Conservation (phyloP, 441 rosid genomes). For the Kokia cookei region DNA sequence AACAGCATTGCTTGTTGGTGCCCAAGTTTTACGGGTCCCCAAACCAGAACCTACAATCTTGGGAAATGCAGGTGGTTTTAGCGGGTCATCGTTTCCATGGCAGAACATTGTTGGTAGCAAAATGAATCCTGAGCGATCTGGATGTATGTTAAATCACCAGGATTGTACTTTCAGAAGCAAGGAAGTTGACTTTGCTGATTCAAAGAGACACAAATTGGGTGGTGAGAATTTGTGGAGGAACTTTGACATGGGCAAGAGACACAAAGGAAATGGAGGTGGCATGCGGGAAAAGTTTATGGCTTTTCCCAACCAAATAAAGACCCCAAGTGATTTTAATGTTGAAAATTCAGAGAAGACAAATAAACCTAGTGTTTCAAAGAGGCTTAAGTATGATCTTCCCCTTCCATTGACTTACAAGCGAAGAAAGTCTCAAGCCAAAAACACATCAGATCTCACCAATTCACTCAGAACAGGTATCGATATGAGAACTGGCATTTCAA, state of each 20-base stretch:
- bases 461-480: slow-evolving; percentile 16
- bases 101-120: slow-evolving; percentile 23
- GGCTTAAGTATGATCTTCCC: slow-evolving; percentile 17
- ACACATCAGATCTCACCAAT: slow-evolving; percentile 18
- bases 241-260: slow-evolving; percentile 16
- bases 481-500: slow-evolving; percentile 14
- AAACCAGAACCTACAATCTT: slow-evolving; percentile 20
- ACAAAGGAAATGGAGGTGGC: slow-evolving; percentile 14
- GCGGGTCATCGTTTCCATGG: slow-evolving; percentile 20
- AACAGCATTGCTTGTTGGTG: slow-evolving; percentile 14
- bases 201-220: slow-evolving; percentile 19
- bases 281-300: slow-evolving; percentile 20
- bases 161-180: slow-evolving; percentile 16
- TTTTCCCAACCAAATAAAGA: slow-evolving; percentile 19
- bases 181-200: slow-evolving; percentile 17
- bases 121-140: slow-evolving; percentile 23
- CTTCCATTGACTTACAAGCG: slow-evolving; percentile 58
- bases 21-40: slow-evolving; percentile 20
- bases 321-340: slow-evolving; percentile 14
- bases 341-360: slow-evolving; percentile 19
- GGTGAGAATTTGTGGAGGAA: slow-evolving; percentile 23
- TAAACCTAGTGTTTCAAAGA: slow-evolving; percentile 20
- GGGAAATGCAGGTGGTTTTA: slow-evolving; percentile 18
- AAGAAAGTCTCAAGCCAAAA: slow-evolving; percentile 39
- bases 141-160: slow-evolving; percentile 31